A percentile compares a stretch with the other conserved stretches of the same genome.
These are phyloP conservation scores for Vinca minor DNA, from an alignment of 257 asterid genomes.

Conservation along the genomic window DNA sequence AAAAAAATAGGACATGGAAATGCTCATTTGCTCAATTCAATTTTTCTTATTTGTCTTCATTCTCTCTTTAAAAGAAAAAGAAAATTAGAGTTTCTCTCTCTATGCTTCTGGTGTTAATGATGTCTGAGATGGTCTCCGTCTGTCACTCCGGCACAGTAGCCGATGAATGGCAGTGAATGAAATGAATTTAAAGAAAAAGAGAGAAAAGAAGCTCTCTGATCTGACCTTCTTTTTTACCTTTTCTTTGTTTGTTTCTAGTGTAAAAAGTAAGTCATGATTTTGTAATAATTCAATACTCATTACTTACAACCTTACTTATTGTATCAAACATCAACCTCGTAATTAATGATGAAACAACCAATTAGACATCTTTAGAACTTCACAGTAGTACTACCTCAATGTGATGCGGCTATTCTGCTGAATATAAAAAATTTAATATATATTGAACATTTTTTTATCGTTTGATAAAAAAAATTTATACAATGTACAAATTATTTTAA, in stretches of 20 bases:
- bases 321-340: constrained; percentile 75
- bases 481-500: too few relatives aligned
- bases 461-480: too few relatives aligned
- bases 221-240: constrained; percentile 34
- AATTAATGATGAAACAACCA: constrained; percentile 47
- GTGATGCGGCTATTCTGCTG: too few relatives aligned
- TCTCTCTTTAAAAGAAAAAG: constrained; percentile 8
- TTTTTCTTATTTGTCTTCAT: neutral
- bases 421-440: too few relatives aligned
- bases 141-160: constrained; percentile 75
- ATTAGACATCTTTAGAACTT: too few relatives aligned
- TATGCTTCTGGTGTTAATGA: constrained; percentile 28
- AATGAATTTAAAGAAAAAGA: constrained; percentile 35
- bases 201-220: constrained; percentile 3
- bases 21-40: too few relatives aligned
- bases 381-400: constrained; percentile 17
- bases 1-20: too few relatives aligned
- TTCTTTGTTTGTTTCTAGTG: constrained; percentile 23
- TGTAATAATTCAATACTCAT: constrained; percentile 55
- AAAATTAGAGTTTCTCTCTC: neutral
- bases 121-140: constrained; percentile 40
- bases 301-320: constrained; percentile 38
- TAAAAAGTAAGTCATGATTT: constrained; percentile 69
- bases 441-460: too few relatives aligned
- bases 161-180: constrained; percentile 60